These are phyloP conservation scores for Mycena leptocephala DNA, from an alignment of 768 basidiomycete genomes.

Conservation along the genomic window DNA sequence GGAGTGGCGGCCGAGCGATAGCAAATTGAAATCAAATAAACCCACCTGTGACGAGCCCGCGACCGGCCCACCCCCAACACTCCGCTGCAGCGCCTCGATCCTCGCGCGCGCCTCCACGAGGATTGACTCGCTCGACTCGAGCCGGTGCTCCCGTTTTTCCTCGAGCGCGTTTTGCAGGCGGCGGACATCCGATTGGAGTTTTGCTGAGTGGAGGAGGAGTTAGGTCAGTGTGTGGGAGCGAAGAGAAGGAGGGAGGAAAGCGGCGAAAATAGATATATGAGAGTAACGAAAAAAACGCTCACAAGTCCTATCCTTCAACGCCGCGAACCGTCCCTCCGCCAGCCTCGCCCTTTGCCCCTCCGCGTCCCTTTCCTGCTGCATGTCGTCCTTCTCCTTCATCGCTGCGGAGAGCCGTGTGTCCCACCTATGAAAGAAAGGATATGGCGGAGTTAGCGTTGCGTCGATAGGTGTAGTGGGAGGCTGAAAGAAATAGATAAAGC, in stretches of 20 bases:
- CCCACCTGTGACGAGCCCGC: no score
- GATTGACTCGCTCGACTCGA: conserved; percentile 79
- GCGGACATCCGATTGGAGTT: conserved; percentile 78
- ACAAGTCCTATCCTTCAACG: conserved; percentile 82
- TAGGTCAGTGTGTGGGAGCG: no score
- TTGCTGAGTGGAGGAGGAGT: conserved; percentile 60
- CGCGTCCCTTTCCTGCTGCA: conserved; percentile 85
- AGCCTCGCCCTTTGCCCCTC: conserved; percentile 77
- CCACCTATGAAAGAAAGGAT: no score
- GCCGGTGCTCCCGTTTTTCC: conserved; percentile 69
- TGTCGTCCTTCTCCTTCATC: conserved; percentile 87
- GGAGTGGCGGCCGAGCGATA: no score
- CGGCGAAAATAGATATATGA: no score
- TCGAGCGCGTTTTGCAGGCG: conserved; percentile 78
- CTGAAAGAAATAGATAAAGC: no score
- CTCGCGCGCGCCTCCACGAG: conserved; percentile 77
- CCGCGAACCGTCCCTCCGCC: conserved; percentile 77
- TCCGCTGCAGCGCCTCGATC: conserved; percentile 72
- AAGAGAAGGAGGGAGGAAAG: no score
- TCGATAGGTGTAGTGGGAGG: no score
- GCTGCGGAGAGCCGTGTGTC: conserved; percentile 76
- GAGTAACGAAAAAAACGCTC: conserved; percentile 36
- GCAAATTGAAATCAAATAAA: no score
- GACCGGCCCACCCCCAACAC: conserved; percentile 61
- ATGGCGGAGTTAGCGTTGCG: no score